Evolutionary conservation across 495 filamentous ascomycete species (phyloP).

Genomic region (Neurospora sp.): DNA sequence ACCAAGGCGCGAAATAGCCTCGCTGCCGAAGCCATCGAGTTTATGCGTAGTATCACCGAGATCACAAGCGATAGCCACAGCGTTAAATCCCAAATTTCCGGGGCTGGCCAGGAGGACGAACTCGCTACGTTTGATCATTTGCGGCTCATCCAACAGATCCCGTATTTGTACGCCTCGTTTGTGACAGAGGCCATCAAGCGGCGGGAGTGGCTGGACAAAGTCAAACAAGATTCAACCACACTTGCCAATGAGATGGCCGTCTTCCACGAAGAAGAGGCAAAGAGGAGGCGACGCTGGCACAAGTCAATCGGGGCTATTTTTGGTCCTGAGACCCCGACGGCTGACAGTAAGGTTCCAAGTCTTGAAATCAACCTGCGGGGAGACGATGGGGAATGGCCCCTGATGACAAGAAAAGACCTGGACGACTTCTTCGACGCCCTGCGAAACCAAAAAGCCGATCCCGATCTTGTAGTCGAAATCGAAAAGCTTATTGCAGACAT

Average conservation of each 20-base stretch:
- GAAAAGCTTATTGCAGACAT: constrained; percentile 49
- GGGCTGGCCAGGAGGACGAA: constrained; percentile 59
- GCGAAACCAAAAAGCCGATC: constrained; percentile 40
- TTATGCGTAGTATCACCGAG: constrained; percentile 70
- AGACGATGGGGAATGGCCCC: constrained; percentile 71
- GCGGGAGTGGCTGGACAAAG: constrained; percentile 83
- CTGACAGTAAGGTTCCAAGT: constrained; percentile 49
- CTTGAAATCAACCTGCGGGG: constrained; percentile 80
- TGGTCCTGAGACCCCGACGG: constrained; percentile 21
- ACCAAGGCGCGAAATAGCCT: constrained; percentile 50
- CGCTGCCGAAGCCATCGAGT: constrained; percentile 47
- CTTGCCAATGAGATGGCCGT: constrained; percentile 85
- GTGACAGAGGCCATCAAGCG: constrained; percentile 76
- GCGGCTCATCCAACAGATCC: constrained; percentile 65
- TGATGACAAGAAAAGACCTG: constrained; percentile 50
- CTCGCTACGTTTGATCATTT: constrained; percentile 67
- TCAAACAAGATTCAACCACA: constrained; percentile 71
- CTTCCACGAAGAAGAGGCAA: constrained; percentile 83
- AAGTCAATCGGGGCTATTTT: constrained; percentile 60
- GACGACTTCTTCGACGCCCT: constrained; percentile 54
- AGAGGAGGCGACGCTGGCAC: constrained; percentile 81
- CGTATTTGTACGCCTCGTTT: constrained; percentile 79
- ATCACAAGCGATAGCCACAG: constrained; percentile 64
- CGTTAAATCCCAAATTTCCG: constrained; percentile 58
- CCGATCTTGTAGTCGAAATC: constrained; percentile 40